phyloP scores from a whole-genome alignment of 2,329 filamentous ascomycete genomes.

The Grosmannia clavigera region DNA sequence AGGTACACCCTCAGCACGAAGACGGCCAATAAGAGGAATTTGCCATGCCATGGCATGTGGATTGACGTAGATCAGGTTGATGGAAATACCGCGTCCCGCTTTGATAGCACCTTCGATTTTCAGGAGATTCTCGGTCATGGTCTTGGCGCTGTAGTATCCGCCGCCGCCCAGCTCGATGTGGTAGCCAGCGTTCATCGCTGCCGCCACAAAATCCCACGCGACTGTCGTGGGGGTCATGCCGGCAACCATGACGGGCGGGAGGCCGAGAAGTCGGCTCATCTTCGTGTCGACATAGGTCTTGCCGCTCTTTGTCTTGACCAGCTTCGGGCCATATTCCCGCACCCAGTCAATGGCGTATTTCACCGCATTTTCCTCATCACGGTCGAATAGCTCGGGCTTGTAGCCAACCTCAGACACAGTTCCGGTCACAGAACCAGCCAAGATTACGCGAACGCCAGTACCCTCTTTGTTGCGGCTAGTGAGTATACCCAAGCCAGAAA shows the following conservation, averaged over 20 bases:
- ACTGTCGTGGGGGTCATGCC: slow-evolving; percentile 91
- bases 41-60: slow-evolving; percentile 87
- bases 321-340: slow-evolving; percentile 85
- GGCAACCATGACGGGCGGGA: slow-evolving; percentile 80
- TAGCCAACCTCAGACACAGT: slow-evolving; percentile 87
- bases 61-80: slow-evolving; percentile 87
- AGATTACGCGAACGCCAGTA: slow-evolving; percentile 89
- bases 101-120: slow-evolving; percentile 81
- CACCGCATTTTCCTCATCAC: slow-evolving; percentile 87
- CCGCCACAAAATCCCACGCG: slow-evolving; percentile 81
- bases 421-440: slow-evolving; percentile 86
- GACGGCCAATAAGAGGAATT: slow-evolving; percentile 68
- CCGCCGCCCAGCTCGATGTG: slow-evolving; percentile 84
- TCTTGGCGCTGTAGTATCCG: slow-evolving; percentile 74
- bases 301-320: slow-evolving; percentile 80
- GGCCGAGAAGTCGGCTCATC: slow-evolving; percentile 76
- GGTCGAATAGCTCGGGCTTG: slow-evolving; percentile 95
- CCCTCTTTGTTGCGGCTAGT: slow-evolving; percentile 99
- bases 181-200: slow-evolving; percentile 91
- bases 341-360: slow-evolving; percentile 97
- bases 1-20: slow-evolving; percentile 74
- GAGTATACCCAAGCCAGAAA: slow-evolving; percentile 87
- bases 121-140: slow-evolving; percentile 68
- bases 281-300: slow-evolving; percentile 93
- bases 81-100: slow-evolving; percentile 72